Conservation (phyloP, 176 grass and related monocot genomes). For the Musa beccarii region DNA sequence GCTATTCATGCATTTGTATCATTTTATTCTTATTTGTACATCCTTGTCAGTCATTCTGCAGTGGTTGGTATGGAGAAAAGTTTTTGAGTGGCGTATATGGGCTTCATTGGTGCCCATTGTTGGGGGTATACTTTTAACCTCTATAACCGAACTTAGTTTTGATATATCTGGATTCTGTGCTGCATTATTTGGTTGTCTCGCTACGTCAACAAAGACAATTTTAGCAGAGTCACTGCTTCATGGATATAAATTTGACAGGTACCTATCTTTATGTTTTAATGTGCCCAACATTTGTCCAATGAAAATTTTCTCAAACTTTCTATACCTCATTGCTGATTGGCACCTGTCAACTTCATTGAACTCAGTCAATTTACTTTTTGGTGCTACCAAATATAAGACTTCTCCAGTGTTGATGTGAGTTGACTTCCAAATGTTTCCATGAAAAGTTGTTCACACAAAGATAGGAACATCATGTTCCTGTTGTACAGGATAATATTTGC, state of each 20-base stretch:
- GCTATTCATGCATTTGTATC: neutral
- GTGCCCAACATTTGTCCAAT: too few species aligned
- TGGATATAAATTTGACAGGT: slow-evolving; percentile 99
- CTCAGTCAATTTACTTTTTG: too few species aligned
- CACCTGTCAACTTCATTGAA: neutral
- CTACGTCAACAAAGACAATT: slow-evolving; percentile 97
- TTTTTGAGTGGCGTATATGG: slow-evolving; percentile 96
- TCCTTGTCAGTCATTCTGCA: slow-evolving; percentile 67
- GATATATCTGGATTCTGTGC: slow-evolving; percentile 93
- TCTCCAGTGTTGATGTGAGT: too few species aligned
- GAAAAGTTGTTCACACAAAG: too few species aligned
- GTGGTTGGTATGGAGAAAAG: slow-evolving; percentile 88
- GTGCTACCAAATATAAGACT: too few species aligned
- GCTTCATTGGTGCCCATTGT: slow-evolving; percentile 85
- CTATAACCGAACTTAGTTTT: slow-evolving; percentile 91
- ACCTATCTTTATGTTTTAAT: neutral
- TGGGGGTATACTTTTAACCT: slow-evolving; percentile 87
- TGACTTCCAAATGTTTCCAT: too few species aligned
- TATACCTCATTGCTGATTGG: neutral
- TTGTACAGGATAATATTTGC: too few species aligned
- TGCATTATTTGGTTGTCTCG: slow-evolving; percentile 89
- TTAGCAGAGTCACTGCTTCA: slow-evolving; percentile 91
- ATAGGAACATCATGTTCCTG: too few species aligned
- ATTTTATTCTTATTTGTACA: neutral
- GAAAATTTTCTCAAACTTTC: neutral